Evolutionary conservation across 352 stramenopile genomes (phyloP).

Genomic region (Phytophthora brassicae): DNA sequence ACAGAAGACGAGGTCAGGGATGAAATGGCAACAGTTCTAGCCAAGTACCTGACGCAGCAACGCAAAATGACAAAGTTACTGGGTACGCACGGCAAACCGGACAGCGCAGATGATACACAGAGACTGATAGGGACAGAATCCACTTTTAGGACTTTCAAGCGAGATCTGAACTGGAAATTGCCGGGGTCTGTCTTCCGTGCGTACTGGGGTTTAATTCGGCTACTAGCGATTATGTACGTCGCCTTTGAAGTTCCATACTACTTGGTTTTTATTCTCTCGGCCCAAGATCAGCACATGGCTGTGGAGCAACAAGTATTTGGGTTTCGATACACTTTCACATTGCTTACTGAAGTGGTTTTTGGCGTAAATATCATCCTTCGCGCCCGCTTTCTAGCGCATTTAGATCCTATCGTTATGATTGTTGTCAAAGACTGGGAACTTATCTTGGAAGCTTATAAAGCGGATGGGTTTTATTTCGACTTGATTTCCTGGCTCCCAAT

Average conservation of each 20-base stretch:
- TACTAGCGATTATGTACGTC: conserved; percentile 51
- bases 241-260: conserved; percentile 77
- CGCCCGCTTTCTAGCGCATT: conserved; percentile 51
- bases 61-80: conserved; percentile 80
- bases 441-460: conserved; percentile 64
- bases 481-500: conserved; percentile 51
- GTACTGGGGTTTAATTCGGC: conserved; percentile 47
- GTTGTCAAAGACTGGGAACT: conserved; percentile 50
- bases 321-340: conserved; percentile 33
- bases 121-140: not conserved
- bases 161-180: conserved; percentile 34
- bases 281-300: conserved; percentile 52
- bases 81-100: conserved; percentile 34
- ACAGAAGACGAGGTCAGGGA: conserved; percentile 25
- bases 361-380: conserved; percentile 47
- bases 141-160: not conserved
- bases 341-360: conserved; percentile 61
- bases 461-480: conserved; percentile 57
- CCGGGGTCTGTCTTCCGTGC: conserved; percentile 56
- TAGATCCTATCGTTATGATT: conserved; percentile 65
- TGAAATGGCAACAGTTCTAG: conserved; percentile 47
- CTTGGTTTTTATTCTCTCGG: conserved; percentile 60
- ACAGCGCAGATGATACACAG: conserved; percentile 11
- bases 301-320: conserved; percentile 32
- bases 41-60: conserved; percentile 63